Evolutionary conservation across 345 rosid genomes (phyloP), one percentile per base, ranked within the genome.

Genomic region (Trapa bicornis): DNA sequence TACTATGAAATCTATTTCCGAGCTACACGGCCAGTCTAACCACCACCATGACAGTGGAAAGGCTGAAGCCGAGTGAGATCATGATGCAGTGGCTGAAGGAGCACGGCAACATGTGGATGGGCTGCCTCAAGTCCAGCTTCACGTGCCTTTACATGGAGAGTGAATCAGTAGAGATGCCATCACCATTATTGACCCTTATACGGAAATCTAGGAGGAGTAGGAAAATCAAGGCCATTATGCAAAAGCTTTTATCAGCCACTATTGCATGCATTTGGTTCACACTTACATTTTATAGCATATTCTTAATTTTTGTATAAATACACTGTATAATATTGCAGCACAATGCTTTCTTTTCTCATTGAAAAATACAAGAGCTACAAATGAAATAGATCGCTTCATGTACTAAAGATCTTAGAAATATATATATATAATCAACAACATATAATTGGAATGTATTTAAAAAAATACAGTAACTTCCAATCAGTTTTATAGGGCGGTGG

Each of bases 11-110:
- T 22, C 29, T 22, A 22, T 22, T 29, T 64, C 78, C 82, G 37
- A 83, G 86, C 81, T 86, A 83, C 77, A 83, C 86, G 3, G 85
- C 91, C 10, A 75, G 77, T 61, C 71, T 86, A 17, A 75, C 81
- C 56, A 77, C 88, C 54, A 74, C 80, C 80, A 83, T 86, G 22
- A 86, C 91, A 0, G 69, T 83, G 11, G 75, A 71, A 43, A 45
- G 73, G 15, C 63, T 81, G 57, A 70, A 65, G 69, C 78, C 83
- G 0, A 73, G 72, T 45, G 45, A 66, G 4, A 73, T 82, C 9
- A 80, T 76, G 13, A 67, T 83, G 45, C 67, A 78, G 13, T 71
- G 37, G 74, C 71, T 80, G 0, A 75, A 48, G 61, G 56, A 7
- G 32, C 68, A 71, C 68, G 72, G 77, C n/a, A 11, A 71, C 35